Evolutionary conservation across 2,329 filamentous ascomycete species (phyloP), one percentile per base, ranked within the genome.

Genomic region (Penicillium aurantiogriseum): DNA sequence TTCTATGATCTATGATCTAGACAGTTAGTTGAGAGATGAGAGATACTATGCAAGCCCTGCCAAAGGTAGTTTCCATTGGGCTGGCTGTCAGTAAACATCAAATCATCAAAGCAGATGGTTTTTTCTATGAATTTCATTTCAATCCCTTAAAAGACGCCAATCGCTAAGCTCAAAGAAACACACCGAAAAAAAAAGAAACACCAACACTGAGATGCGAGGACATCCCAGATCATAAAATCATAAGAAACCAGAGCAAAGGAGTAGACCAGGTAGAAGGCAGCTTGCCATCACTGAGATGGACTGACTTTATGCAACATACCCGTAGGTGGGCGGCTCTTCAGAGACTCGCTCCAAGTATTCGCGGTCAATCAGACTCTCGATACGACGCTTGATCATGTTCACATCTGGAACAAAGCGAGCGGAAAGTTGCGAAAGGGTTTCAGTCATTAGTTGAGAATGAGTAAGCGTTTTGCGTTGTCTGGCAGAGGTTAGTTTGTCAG

Each of bases 311-410:
- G 78, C 78, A 57, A 80, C 64, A 58, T 80, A 80, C 42, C 72
- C 70, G 58, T 80, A 80, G 0, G 75, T 77, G 5, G 78, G 75
- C 1, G 77, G 75, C 21, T 80, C 75, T 21, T 77, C 75, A 6
- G 68, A 62, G 7, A 77, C 62, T 44, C 75, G 75, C 54, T 82
- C 80, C 36, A 83, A 65, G 64, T 82, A 83, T 60, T 83, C 80
- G 46, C 80, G 75, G 58, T 83, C 80, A 54, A 83, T 83, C 61
- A 83, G 64, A 61, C 77, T 80, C 62, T 83, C 80, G 45, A 83
- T 81, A 33, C 79, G 74, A 61, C 77, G 79, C 67, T 83, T 83
- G 63, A 83, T 74, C 79, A 82, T 81, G 51, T 74, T 75, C 23
- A 82, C 76, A 59, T 83, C 80, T 0, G 80, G 80, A 35, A 76